Conservation (phyloP, 2,329 filamentous ascomycete species). For the Phialocephala subalpina region DNA sequence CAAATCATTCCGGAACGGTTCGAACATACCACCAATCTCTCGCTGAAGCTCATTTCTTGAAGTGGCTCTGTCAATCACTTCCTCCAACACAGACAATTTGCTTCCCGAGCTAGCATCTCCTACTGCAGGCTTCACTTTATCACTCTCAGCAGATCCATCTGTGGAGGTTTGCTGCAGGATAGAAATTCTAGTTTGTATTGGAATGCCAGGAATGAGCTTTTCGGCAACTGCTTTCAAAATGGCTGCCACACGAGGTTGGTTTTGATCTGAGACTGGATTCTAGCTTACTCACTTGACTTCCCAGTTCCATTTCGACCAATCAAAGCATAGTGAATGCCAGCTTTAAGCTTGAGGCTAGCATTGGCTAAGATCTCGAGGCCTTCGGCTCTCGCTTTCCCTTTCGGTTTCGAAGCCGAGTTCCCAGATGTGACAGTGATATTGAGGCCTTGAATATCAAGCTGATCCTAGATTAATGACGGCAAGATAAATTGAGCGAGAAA, state of each 20-base stretch:
- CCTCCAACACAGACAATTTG: slow-evolving; percentile 64
- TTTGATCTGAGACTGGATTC: background rate
- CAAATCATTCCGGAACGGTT: background rate
- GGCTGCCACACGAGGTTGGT: slow-evolving; percentile 51
- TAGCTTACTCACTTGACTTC: slow-evolving; percentile 71
- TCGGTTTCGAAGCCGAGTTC: slow-evolving; percentile 51
- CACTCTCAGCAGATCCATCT: slow-evolving; percentile 44
- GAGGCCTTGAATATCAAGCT: slow-evolving; percentile 79
- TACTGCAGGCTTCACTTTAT: slow-evolving; percentile 38
- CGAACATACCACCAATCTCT: slow-evolving; percentile 64
- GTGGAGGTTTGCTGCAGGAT: slow-evolving; percentile 72
- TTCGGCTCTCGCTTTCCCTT: slow-evolving; percentile 57
- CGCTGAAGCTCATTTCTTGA: slow-evolving; percentile 63
- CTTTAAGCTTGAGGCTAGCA: slow-evolving; percentile 75
- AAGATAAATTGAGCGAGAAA: background rate
- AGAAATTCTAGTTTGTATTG: slow-evolving; percentile 68
- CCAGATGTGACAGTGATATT: slow-evolving; percentile 68
- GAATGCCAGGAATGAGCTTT: slow-evolving; percentile 80
- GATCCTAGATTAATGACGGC: slow-evolving; percentile 10
- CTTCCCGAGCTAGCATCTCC: slow-evolving; percentile 35
- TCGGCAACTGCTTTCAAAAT: slow-evolving; percentile 78
- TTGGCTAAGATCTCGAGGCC: slow-evolving; percentile 74
- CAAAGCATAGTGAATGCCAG: slow-evolving; percentile 78
- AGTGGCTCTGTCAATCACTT: slow-evolving; percentile 70
- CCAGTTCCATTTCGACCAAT: slow-evolving; percentile 84